Base-by-base conservation (phyloP, 768 basidiomycete genomes). In the Gymnopilus dilepis region DNA sequence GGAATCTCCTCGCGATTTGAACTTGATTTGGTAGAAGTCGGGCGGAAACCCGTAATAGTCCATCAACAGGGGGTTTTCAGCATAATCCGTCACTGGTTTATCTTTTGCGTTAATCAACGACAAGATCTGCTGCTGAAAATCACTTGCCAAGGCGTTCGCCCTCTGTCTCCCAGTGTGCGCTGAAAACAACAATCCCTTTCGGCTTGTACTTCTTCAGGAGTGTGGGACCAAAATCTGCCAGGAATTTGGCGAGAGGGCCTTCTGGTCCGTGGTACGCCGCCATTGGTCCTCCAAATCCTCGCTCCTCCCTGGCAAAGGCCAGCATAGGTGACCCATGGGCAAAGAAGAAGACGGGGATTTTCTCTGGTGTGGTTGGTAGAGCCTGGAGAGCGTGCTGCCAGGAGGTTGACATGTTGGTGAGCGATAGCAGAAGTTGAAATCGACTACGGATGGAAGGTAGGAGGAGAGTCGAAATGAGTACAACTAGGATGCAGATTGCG, bases 161-260 rank as follows among this genome's bases (percentile, higher is more conserved):
- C 11, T 59, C 54, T 1, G 89, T 88, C 70, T 94, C 91, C 90
- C 90, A 93, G 68, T 93, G 92, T 11, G 92, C 91, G 63, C 88
- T 90, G 76, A 92, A 91, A 1, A 92, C 90, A 4, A 93, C 84
- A 55, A 92, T 88, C n/a, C 83, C 91, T 69, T 86, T 88, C 2
- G 91, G 91, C 48, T 85, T 79, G 73, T 94, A 94, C 72, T 91
- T 92, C 58, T 82, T 68, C 41, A 91, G 66, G 28, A 92, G 70
- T 0, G 77, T 78, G 1, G 86, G 85, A 0, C 90, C 90, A 73
- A 92, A 91, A 59, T 87, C 78, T 43, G 74, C 77, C 65, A 92
- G 72, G 71, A 92, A 93, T 12, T 69, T 67, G 1, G 82, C 84
- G 17, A 90, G 75, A 1, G 83, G 80, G 0, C 88, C 86, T 5